These are phyloP conservation scores for Cystofilobasidium bisporidii DNA, from an alignment of 768 basidiomycete genomes.

Conservation along the genomic window DNA sequence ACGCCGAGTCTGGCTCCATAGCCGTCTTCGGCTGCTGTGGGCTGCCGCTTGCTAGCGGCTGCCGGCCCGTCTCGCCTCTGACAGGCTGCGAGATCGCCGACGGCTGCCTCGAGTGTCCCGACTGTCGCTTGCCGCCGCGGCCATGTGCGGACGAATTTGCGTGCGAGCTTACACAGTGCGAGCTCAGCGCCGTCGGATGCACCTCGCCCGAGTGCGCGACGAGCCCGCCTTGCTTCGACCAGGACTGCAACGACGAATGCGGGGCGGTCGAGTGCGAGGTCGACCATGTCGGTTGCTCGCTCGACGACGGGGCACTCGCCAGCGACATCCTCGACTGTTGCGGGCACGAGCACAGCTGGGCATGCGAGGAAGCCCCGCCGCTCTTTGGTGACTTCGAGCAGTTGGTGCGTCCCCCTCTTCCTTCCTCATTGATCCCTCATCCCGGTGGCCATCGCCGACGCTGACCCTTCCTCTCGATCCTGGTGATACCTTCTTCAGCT, in stretches of 20 bases:
- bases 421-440: neutral
- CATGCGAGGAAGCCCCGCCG: neutral
- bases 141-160: neutral
- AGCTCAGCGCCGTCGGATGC: neutral
- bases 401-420: neutral
- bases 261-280: neutral
- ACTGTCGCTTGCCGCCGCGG: neutral
- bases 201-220: slow-evolving; percentile 15
- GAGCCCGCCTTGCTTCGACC: slow-evolving; percentile 9
- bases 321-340: slow-evolving; percentile 21
- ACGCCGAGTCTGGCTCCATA: neutral
- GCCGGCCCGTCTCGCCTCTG: neutral
- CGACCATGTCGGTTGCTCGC: neutral
- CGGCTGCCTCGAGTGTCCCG: slow-evolving; percentile 1
- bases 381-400: slow-evolving; percentile 22
- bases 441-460: too few relatives aligned
- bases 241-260: slow-evolving; percentile 5
- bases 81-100: neutral
- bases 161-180: neutral
- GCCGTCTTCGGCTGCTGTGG: slow-evolving; percentile 6
- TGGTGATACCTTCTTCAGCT: too few relatives aligned
- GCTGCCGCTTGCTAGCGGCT: neutral
- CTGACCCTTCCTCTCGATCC: too few relatives aligned
- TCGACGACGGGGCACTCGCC: neutral
- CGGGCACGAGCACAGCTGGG: slow-evolving; percentile 15